Base-by-base conservation (phyloP, 805 yeast genomes). In the Wilhelminamyces savonicus region DNA sequence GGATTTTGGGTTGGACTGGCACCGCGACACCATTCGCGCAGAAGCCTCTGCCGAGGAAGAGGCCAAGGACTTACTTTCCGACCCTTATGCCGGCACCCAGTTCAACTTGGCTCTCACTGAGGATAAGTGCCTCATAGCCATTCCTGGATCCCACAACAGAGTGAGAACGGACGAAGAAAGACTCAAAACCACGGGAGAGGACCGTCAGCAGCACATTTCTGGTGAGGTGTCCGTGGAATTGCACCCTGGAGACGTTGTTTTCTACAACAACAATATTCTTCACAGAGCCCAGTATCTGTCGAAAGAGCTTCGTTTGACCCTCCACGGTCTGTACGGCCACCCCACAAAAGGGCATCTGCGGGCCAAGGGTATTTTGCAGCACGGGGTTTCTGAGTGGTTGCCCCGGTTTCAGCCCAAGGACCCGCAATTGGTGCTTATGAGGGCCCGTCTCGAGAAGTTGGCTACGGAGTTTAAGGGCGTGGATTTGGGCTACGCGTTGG, bases 1-100 rank as follows among this genome's bases (percentile, higher is more conserved):
- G 8, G 72, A 69, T 44, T 70, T 70, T 46, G 74, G 60, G n/a
- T 54, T 70, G 38, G 69, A 63, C 35, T 70, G 76, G 76, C 76
- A 71, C 44, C 52, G 76, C 23, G 76, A 71, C 44, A 61, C 62
- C 37, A 66, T 71, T 30, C 58, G 58, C 32, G 72, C 74, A 9
- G 71, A 66, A 17, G 72, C 52, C 13, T 48, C 64, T 4, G 57
- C 54, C 5, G 69, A 63, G 30, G 67, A 69, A 41, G 76, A 70
- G 42, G 56, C 58, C 4, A 50, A 43, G 25, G 59, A 59, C 35
- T 49, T 70, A 28, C 48, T 53, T 16, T 32, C 45, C 21, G 48
- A 60, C 23, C 69, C 71, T 1, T 62, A 54, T 32, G 66, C 71
- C 13, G 75, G 74, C 2, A 58, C 74, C 13, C 76, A 70, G 38